Evolutionary conservation across 2,329 filamentous ascomycete species (phyloP), one percentile per base, ranked within the genome.

Genomic region (Cercospora citrullina): DNA sequence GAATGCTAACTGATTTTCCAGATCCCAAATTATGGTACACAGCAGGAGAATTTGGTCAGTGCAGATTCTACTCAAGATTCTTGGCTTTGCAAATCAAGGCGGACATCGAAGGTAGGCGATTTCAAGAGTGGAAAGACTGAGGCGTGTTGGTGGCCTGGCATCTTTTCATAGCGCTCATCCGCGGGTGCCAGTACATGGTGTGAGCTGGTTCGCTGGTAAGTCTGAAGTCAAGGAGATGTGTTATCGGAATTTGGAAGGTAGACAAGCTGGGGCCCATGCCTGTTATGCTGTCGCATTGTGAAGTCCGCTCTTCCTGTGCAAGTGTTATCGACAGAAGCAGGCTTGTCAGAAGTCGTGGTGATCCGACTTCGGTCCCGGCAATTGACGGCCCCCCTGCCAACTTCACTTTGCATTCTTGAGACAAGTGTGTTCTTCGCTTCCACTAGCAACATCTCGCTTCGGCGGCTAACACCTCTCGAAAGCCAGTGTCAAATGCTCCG

Each of bases 21-120:
- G 74, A 76, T 66, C 79, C 76, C 1, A 77, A 78, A 0, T 71
- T 84, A 16, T 84, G 81, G 79, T 83, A 81, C 66, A 79, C 80
- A 63, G 82, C 82, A 7, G 82, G 82, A 1, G 80, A 80, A 62
- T 75, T 82, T n/a, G 78, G 77, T 1, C 75, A 81, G 51, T 75
- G 76, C 5, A 77, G 82, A 58, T 95, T 79, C 66, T 80, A 78
- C 68, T 81, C 81, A 14, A 75, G 81, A 28, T 78, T 82, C 45
- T 63, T 84, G 31, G 82, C 82, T 7, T 67, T 85, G 76, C 81
- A 82, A 67, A 81, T 84, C 64, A 81, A 81, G 72, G 75, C 77
- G 62, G 73, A 71, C 74, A 66, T 72, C 70, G 70, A 74, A 26
- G 75, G 68, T 1, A 68, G 21, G 6, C 63, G 68, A 2, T 71